phyloP scores from a whole-genome alignment of 31 red algal species.

The Asparagopsis taxiformis region DNA sequence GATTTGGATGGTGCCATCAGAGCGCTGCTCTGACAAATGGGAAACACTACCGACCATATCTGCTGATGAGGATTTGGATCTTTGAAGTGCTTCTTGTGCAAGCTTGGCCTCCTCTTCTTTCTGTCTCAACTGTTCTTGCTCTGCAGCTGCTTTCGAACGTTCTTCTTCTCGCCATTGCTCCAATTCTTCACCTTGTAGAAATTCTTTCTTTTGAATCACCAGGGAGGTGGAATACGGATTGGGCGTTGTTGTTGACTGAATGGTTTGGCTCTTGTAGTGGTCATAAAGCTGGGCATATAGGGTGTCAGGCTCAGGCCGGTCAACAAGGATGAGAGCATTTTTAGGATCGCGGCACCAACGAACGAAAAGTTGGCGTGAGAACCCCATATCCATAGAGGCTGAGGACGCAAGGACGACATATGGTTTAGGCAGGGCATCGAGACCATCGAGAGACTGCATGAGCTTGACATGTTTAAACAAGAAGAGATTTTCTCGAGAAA shows the following conservation, averaged over 20 bases:
- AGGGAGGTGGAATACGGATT: slow-evolving; percentile 12
- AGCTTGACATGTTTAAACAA: slow-evolving; percentile 81
- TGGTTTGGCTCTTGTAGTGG: not conserved
- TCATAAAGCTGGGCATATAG: slow-evolving; percentile 50
- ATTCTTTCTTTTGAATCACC: slow-evolving; percentile 30
- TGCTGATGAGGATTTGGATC: not conserved
- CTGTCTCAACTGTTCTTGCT: slow-evolving; percentile 21
- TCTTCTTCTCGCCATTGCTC: slow-evolving; percentile 59
- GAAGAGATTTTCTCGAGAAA: slow-evolving; percentile 87
- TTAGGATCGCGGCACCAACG: slow-evolving; percentile 36
- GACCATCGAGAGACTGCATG: slow-evolving; percentile 46
- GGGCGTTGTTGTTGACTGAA: not conserved
- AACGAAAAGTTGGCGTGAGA: slow-evolving; percentile 73
- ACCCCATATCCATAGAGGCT: slow-evolving; percentile 74
- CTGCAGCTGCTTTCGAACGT: slow-evolving; percentile 11
- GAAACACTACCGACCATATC: not conserved
- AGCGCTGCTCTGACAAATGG: not conserved
- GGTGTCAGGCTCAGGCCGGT: slow-evolving; percentile 70
- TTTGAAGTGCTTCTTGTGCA: slow-evolving; percentile 5
- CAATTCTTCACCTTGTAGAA: slow-evolving; percentile 70
- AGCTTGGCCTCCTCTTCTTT: slow-evolving; percentile 33
- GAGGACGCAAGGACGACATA: slow-evolving; percentile 86
- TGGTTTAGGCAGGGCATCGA: slow-evolving; percentile 65
- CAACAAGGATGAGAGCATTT: slow-evolving; percentile 69
- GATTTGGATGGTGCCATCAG: not conserved